phyloP scores from a whole-genome alignment of 2,329 filamentous ascomycete species.

The Ilyonectria destructans region DNA sequence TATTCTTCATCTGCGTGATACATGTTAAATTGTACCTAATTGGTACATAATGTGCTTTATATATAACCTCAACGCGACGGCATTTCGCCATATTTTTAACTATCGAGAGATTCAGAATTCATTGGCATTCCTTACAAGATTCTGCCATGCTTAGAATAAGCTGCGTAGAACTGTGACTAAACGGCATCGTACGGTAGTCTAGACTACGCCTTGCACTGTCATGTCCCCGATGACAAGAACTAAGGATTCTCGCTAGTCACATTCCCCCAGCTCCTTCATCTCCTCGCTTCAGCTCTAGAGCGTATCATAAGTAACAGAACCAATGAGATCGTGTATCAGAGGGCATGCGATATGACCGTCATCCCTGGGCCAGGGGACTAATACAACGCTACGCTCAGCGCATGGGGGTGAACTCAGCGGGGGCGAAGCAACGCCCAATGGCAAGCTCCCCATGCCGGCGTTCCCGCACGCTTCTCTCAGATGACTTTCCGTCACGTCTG shows the following conservation, averaged over 20 bases:
- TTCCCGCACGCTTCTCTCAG: neutral
- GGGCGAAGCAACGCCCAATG: neutral
- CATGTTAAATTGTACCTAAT: neutral
- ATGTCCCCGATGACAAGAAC: neutral
- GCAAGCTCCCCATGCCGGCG: neutral
- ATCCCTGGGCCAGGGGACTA: neutral
- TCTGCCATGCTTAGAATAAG: neutral
- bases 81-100: neutral
- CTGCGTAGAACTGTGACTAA: neutral
- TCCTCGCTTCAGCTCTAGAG: neutral
- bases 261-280: slow-evolving; percentile 1
- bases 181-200: neutral
- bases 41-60: neutral
- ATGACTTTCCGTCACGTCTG: slow-evolving; percentile 1
- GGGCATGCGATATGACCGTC: neutral
- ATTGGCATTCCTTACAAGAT: neutral
- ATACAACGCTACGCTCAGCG: neutral
- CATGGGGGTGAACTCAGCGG: neutral
- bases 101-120: neutral
- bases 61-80: neutral
- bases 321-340: neutral
- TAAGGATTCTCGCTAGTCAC: neutral
- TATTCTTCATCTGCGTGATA: neutral
- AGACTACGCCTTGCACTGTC: neutral
- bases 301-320: neutral